Evolutionary conservation across 2,329 filamentous ascomycete genomes (phyloP).

Genomic region (Periconia sp.): DNA sequence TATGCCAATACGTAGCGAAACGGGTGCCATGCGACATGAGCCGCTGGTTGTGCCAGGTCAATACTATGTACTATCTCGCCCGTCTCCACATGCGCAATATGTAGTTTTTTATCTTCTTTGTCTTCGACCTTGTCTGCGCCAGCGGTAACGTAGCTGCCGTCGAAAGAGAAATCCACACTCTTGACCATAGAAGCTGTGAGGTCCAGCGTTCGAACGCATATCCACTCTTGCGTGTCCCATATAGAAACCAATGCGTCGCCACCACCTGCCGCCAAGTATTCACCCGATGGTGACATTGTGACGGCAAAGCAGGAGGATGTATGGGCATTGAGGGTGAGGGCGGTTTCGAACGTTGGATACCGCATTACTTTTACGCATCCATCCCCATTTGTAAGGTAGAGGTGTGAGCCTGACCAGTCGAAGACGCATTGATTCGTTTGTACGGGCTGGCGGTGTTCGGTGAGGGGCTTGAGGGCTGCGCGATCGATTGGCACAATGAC

Average conservation of each 20-base stretch:
- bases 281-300: constrained; percentile 70
- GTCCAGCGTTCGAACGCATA: constrained; percentile 71
- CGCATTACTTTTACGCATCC: constrained; percentile 69
- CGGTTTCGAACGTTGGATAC: constrained; percentile 46
- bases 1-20: constrained; percentile 74
- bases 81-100: constrained; percentile 72
- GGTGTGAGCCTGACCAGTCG: constrained; percentile 69
- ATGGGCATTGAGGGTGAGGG: constrained; percentile 68
- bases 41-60: constrained; percentile 66
- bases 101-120: constrained; percentile 69
- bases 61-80: constrained; percentile 73
- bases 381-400: constrained; percentile 71
- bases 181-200: constrained; percentile 70
- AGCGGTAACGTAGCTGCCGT: constrained; percentile 73
- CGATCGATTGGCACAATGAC: constrained; percentile 65
- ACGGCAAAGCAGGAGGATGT: constrained; percentile 71
- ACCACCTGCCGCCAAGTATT: constrained; percentile 73
- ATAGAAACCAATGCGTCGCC: constrained; percentile 74
- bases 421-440: constrained; percentile 75
- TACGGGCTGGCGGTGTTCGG: constrained; percentile 61
- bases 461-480: constrained; percentile 56
- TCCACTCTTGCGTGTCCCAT: constrained; percentile 78
- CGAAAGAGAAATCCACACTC: constrained; percentile 75
- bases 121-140: constrained; percentile 77
- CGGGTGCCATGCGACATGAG: constrained; percentile 75